Evolutionary conservation across 2,329 filamentous ascomycete species (phyloP).

Genomic region (Phoma sp.): DNA sequence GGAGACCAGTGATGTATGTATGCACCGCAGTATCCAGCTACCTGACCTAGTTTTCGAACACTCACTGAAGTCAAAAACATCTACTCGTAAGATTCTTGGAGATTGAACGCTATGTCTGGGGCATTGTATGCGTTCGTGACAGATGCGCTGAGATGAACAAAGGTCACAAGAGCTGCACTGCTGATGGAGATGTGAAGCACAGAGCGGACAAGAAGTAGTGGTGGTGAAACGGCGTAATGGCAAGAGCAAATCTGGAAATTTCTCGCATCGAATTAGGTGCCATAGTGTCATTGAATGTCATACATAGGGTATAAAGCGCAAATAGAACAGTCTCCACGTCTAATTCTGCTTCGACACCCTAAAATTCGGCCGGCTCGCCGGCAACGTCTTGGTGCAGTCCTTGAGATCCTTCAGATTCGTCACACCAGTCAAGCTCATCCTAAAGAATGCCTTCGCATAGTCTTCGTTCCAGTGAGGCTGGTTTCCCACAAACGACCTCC

Average conservation of each 20-base stretch:
- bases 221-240: neutral
- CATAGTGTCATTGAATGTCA: neutral
- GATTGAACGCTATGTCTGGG: too few species aligned
- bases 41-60: too few species aligned
- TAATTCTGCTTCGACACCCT: neutral
- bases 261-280: neutral
- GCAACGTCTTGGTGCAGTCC: slow-evolving; percentile 41
- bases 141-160: too few species aligned
- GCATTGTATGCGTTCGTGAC: too few species aligned
- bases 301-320: slow-evolving; percentile 4
- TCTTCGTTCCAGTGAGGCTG: slow-evolving; percentile 40
- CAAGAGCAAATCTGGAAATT: neutral
- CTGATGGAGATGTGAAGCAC: neutral
- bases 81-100: too few species aligned
- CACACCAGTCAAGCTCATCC: slow-evolving; percentile 40
- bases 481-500: slow-evolving; percentile 34
- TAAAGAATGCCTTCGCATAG: slow-evolving; percentile 42
- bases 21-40: too few species aligned
- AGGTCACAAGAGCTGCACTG: too few species aligned
- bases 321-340: neutral
- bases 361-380: slow-evolving; percentile 20
- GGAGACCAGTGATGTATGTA: too few species aligned
- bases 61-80: too few species aligned
- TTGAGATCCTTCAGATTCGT: slow-evolving; percentile 29
- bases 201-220: neutral